Evolutionary conservation across 2,329 filamentous ascomycete species (phyloP).

Genomic region (Microsporum ferrugineum): DNA sequence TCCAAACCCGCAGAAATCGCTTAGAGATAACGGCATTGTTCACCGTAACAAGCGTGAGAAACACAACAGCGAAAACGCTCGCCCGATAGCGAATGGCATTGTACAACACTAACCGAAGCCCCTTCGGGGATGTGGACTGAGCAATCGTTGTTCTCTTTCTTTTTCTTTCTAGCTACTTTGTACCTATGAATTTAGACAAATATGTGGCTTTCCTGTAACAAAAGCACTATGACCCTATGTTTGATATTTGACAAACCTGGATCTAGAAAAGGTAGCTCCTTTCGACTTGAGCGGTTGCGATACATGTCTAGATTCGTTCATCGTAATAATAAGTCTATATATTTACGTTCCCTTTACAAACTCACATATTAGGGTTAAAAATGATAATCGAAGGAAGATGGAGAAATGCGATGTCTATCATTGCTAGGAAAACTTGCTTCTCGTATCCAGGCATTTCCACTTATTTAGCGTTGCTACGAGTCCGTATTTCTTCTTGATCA

Average conservation of each 20-base stretch:
- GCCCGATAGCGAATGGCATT: neutral
- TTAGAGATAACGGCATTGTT: neutral
- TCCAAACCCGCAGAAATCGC: slow-evolving; percentile 40
- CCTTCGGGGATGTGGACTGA: too few species aligned
- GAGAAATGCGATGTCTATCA: neutral
- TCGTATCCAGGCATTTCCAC: neutral
- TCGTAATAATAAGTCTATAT: neutral
- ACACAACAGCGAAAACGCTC: neutral
- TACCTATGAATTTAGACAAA: too few species aligned
- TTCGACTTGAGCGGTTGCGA: neutral
- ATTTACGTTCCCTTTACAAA: neutral
- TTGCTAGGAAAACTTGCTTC: neutral
- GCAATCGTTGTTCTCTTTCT: too few species aligned
- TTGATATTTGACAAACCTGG: neutral
- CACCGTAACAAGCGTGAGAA: neutral
- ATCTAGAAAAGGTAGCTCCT: neutral
- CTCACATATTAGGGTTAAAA: neutral
- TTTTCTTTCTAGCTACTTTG: too few species aligned
- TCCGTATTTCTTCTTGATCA: neutral
- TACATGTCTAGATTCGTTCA: neutral
- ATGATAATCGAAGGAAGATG: neutral
- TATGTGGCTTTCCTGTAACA: too few species aligned
- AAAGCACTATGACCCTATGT: neutral
- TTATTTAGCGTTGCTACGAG: neutral
- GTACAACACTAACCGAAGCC: neutral